Evolutionary conservation across 768 basidiomycete species (phyloP).

Genomic region (Termitomyces sp.): DNA sequence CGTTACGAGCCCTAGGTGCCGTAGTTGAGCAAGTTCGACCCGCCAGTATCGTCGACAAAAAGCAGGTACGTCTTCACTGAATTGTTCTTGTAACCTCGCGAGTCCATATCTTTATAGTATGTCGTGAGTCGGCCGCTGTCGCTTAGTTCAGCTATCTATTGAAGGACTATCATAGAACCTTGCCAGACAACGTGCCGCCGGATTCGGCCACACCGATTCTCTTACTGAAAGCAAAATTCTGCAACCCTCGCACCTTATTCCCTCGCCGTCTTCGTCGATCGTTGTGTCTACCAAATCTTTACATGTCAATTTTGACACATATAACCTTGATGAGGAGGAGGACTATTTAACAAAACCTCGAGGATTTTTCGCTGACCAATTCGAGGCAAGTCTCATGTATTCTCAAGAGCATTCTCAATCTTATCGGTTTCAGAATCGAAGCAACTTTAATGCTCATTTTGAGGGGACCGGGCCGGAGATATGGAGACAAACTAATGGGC

Average conservation of each 20-base stretch:
- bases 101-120: slow-evolving; percentile 34
- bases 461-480: slow-evolving; percentile 92
- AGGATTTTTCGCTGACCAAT: slow-evolving; percentile 96
- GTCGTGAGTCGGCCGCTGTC: slow-evolving; percentile 42
- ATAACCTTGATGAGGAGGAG: slow-evolving; percentile 29
- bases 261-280: slow-evolving; percentile 41
- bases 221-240: slow-evolving; percentile 17
- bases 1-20: slow-evolving; percentile 79
- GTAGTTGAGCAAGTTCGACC: slow-evolving; percentile 88
- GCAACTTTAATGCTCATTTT: slow-evolving; percentile 88
- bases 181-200: slow-evolving; percentile 70
- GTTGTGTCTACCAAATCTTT: slow-evolving; percentile 49
- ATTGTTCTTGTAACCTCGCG: background rate
- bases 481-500: slow-evolving; percentile 86
- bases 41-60: slow-evolving; percentile 94
- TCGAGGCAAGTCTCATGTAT: slow-evolving; percentile 45
- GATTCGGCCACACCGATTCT: slow-evolving; percentile 52
- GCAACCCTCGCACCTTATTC: slow-evolving; percentile 24
- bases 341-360: slow-evolving; percentile 49
- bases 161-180: slow-evolving; percentile 57
- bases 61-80: slow-evolving; percentile 53
- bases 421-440: slow-evolving; percentile 53
- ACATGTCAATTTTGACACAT: slow-evolving; percentile 29
- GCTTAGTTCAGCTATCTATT: background rate
- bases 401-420: background rate